phyloP scores from a whole-genome alignment of 139 green algal genomes.

The Mychonastes homosphaera region DNA sequence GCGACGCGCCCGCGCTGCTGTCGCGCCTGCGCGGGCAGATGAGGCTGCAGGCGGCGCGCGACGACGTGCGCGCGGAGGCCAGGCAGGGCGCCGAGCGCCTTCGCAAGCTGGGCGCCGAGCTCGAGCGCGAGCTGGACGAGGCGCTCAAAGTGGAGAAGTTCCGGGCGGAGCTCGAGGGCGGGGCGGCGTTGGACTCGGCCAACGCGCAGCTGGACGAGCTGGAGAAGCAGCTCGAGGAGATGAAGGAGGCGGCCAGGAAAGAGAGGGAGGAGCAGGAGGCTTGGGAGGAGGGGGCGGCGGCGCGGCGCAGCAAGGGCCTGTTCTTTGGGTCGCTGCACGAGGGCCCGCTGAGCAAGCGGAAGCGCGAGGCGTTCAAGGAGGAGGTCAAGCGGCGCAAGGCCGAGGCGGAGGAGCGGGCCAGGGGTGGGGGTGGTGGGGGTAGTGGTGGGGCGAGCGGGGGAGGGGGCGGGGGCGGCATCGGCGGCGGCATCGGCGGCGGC shows the following conservation, averaged over 20 bases:
- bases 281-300: conserved; percentile 6
- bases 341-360: too few relatives aligned
- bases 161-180: conserved; percentile 13
- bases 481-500: too few relatives aligned
- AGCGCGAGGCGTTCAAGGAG: too few relatives aligned
- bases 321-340: conserved; percentile 29
- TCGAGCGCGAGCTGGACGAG: conserved; percentile 15
- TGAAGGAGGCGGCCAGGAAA: conserved; percentile 16
- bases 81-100: background rate
- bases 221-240: conserved; percentile 20
- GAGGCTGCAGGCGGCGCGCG: too few relatives aligned
- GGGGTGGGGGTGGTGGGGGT: too few relatives aligned
- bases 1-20: too few relatives aligned
- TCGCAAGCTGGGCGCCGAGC: background rate
- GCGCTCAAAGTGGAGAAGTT: conserved; percentile 17
- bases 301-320: conserved; percentile 22
- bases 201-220: conserved; percentile 25
- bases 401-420: too few relatives aligned
- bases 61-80: background rate
- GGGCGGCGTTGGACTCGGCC: conserved; percentile 14
- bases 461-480: too few relatives aligned
- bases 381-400: too few relatives aligned
- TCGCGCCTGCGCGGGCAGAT: too few relatives aligned
- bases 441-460: too few relatives aligned
- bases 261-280: conserved; percentile 21